A percentile compares a stretch with the other conserved stretches of the same genome.
These are phyloP conservation scores for Erodium maritimum DNA, from an alignment of 345 rosid species.

Conservation along the genomic window DNA sequence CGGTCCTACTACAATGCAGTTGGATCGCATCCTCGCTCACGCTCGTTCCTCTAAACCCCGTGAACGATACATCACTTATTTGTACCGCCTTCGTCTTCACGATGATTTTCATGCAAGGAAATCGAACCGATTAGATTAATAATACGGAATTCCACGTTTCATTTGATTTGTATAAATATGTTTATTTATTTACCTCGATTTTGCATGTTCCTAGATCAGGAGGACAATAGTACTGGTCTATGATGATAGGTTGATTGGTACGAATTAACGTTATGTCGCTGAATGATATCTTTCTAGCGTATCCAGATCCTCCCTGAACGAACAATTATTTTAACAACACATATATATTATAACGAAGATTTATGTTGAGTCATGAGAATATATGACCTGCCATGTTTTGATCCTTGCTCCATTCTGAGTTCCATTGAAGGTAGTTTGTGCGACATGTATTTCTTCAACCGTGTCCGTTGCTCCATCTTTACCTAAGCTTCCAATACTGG, in stretches of 20 bases:
- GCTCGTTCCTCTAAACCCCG: constrained; percentile 10
- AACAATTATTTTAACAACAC: not conserved
- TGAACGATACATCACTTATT: constrained; percentile 11
- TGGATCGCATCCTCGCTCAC: constrained; percentile 1
- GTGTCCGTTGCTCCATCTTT: constrained; percentile 15
- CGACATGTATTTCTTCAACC: constrained; percentile 25
- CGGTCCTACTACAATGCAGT: constrained; percentile 4
- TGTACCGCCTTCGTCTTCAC: constrained; percentile 6
- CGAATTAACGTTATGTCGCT: constrained; percentile 14
- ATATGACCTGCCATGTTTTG: constrained; percentile 41
- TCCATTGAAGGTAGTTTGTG: constrained; percentile 12
- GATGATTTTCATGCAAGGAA: not conserved
- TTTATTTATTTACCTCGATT: too few relatives aligned
- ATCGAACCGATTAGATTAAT: not conserved
- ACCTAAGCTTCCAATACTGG: constrained; percentile 43
- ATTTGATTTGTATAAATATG: too few relatives aligned
- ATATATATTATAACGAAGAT: too few relatives aligned
- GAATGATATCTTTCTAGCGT: constrained; percentile 27
- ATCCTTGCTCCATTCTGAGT: constrained; percentile 41
- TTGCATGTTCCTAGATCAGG: constrained; percentile 8
- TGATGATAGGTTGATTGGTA: constrained; percentile 30
- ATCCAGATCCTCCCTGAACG: constrained; percentile 37
- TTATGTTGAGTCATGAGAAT: too few relatives aligned
- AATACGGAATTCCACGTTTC: too few relatives aligned
- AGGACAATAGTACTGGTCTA: constrained; percentile 44